Evolutionary conservation across 2,329 filamentous ascomycete genomes (phyloP), one percentile per base, ranked within the genome.

Genomic region (Zymoseptoria pseudotritici): DNA sequence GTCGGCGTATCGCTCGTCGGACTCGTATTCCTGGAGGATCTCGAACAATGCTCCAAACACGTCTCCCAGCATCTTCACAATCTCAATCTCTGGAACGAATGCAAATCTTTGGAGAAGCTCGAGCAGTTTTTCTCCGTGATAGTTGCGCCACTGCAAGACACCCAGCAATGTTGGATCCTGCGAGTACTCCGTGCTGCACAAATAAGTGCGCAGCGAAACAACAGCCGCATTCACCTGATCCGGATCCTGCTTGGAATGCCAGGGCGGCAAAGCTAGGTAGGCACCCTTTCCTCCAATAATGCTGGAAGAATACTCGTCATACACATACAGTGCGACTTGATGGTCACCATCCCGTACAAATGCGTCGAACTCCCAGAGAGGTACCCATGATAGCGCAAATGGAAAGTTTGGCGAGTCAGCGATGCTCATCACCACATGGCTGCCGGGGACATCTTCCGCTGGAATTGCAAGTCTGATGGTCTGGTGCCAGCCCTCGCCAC

Each of bases 41-140:
- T 90, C 88, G 71, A 99, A 99, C 0, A 99, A 83, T 0, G 91
- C 86, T 73, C 96, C 90, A 57, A 99, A 87, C 1, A 97, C 91
- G 68, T 96, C 89, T 63, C 84, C 88, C 7, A 97, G 79, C 50
- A 97, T 82, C 77, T 97, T 99, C 63, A 99, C 94, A 36, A 99
- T 90, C 75, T 99, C 95, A 58, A 97, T 96, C 72, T 99, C 94
- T 0, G 94, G 90, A 0, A 99, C 92, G 66, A 97, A 97, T 20
- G 92, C 86, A 54, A 97, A 84, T 66, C 92, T 87, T 71, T 89
- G 88, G 50, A 99, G 77, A 0, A 96, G 78, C 22, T 85, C 81
- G 0, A 89, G 80, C 1, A 97, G 80, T 42, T 92, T 86, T 26
- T 86, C 85, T 53, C 86, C 82, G 0, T 86, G 80, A 26, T 69